Base-by-base conservation (phyloP, 2,329 filamentous ascomycete genomes). In the Neodidymelliopsis sp. region DNA sequence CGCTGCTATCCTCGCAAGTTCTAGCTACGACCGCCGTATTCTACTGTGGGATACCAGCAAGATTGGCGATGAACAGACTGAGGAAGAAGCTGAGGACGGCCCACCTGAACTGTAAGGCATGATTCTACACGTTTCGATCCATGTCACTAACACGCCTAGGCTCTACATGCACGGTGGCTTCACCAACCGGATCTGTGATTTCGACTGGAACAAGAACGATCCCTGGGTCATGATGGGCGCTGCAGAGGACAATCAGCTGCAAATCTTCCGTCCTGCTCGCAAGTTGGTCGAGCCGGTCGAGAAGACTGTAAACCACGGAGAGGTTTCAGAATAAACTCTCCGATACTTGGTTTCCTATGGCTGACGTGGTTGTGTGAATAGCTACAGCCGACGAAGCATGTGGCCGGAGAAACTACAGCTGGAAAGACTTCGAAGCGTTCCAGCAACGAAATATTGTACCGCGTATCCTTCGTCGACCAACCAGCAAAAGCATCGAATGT, bases 161-260 rank as follows among this genome's bases (percentile, higher is more conserved):
- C 79, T 99, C 1, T 99, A 99, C 76, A 97, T 99, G 92, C 94
- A 99, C 67, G 94, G 94, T 53, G 94, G 94, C 23, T 95, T 99
- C 77, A 99, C 94, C 9, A 97, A 97, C 75, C 89, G 95, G 60
- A 85, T 99, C 54, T 91, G 90, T 25, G 95, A 99, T 74, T 99
- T 99, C 69, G 93, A 89, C 75, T 99, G 93, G 93, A 99, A 99
- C 74, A 85, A 86, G 61, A 96, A 96, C 70, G 91, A 97, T 66
- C 92, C 93, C 4, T 99, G 95, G 95, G 84, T 97, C 45, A 89
- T 99, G 60, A 92, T 91, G 72, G 96, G 90, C 53, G 92, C 94
- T 12, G 94, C 93, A 1, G 95, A 99, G 71, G 94, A 99, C 76
- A 99, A 99, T 69, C 80, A 97, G 59, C 83, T 99, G 56, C 94